Evolutionary conservation across 345 rosid species (phyloP).

Genomic region (Camelina neglecta): DNA sequence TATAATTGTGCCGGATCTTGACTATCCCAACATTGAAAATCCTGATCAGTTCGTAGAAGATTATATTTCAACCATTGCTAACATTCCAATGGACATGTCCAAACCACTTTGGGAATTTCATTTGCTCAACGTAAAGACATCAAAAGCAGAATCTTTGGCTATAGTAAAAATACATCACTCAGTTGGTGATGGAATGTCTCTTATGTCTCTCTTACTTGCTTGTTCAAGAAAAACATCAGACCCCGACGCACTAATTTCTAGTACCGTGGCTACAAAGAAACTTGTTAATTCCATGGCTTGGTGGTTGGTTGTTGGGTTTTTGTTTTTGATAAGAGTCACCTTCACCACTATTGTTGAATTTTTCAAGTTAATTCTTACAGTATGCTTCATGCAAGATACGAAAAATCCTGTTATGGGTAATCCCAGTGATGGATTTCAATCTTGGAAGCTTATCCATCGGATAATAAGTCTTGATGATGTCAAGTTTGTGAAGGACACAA

Average conservation of each 20-base stretch:
- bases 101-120: slow-evolving; percentile 80
- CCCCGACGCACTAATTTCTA: slow-evolving; percentile 55
- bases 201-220: slow-evolving; percentile 42
- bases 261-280: slow-evolving; percentile 39
- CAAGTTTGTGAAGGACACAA: slow-evolving; percentile 31
- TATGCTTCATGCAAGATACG: slow-evolving; percentile 47
- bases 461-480: slow-evolving; percentile 56
- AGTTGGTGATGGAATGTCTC: slow-evolving; percentile 6
- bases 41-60: slow-evolving; percentile 60
- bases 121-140: slow-evolving; percentile 58
- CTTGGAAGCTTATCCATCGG: slow-evolving; percentile 48
- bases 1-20: slow-evolving; percentile 46
- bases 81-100: slow-evolving; percentile 53
- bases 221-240: slow-evolving; percentile 56
- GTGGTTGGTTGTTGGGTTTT: slow-evolving; percentile 46
- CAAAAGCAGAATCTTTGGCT: slow-evolving; percentile 57
- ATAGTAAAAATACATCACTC: slow-evolving; percentile 57
- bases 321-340: slow-evolving; percentile 43
- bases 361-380: slow-evolving; percentile 41
- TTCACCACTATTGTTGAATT: slow-evolving; percentile 59
- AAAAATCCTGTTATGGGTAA: slow-evolving; percentile 50
- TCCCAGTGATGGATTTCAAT: neutral
- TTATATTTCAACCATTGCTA: slow-evolving; percentile 57
- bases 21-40: slow-evolving; percentile 39
- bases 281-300: neutral